Base-by-base conservation (phyloP, 352 stramenopile species). In the Phytopythium chamaehyphon region DNA sequence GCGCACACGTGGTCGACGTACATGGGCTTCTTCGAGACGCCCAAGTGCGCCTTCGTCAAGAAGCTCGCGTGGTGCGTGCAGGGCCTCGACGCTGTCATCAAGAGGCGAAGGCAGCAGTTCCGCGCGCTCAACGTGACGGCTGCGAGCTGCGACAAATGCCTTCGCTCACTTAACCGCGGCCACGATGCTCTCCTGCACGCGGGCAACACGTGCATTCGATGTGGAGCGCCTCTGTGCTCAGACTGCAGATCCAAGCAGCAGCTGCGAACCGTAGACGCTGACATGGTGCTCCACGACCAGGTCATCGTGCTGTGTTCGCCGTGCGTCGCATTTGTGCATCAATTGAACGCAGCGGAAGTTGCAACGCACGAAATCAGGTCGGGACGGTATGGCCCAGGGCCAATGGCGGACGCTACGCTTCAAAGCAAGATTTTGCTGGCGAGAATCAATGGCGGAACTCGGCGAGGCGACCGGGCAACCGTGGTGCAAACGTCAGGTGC, bases 1-100 rank as follows among this genome's bases (percentile, higher is more conserved):
- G 55, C 61, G 2, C 45, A 58, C 12, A 47, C 75, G 19, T 47
- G 40, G 40, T n/a, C 40, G 2, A 33, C 40, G 19, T 47, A 33
- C 40, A 47, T 47, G 40, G 18, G 40, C 19, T 47, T 47, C 19
- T 47, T 47, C 14, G 15, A n/a, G 37, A 42, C 37, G 2, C 14
- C 65, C 36, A 64, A 73, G 15, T 75, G 64, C 55, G 61, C 55
- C 28, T 63, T 73, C 12, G 64, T 57, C 36, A 81, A 81, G 59
- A 81, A 81, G 54, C 71, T 81, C 19, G 50, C 53, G 21, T 48
- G 42, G 22, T 48, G 42, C 22, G n/a, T 48, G 19, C 9, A 26
- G 6, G 14, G 26, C 42, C 14, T 36, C 42, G 37, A 42, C 6
- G 15, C 37, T n/a, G 37, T 42, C 37, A 21, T 42, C 37, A 42